Evolutionary conservation across 2,329 filamentous ascomycete genomes (phyloP).

Genomic region (Fusarium robinianum): DNA sequence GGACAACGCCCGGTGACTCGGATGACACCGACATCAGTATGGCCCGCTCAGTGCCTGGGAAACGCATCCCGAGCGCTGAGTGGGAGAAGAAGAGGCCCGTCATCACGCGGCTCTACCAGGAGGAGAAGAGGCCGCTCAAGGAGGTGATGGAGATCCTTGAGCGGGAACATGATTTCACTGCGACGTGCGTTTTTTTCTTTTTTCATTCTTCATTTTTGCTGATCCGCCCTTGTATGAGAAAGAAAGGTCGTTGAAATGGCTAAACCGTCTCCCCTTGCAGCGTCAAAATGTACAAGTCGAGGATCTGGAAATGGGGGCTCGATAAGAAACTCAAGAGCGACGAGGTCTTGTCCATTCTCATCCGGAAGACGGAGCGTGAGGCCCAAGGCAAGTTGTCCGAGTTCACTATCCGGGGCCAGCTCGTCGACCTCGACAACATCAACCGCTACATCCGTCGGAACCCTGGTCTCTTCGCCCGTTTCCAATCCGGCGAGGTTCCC

Average conservation of each 20-base stretch:
- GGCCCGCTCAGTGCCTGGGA: slow-evolving; percentile 33
- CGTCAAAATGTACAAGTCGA: slow-evolving; percentile 50
- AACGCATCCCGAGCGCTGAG: slow-evolving; percentile 40
- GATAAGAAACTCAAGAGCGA: slow-evolving; percentile 49
- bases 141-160: slow-evolving; percentile 48
- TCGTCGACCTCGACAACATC: slow-evolving; percentile 47
- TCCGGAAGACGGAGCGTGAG: slow-evolving; percentile 45
- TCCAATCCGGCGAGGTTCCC: slow-evolving; percentile 39
- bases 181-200: slow-evolving; percentile 41
- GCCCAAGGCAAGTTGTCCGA: slow-evolving; percentile 41
- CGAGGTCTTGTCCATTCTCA: slow-evolving; percentile 47
- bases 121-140: slow-evolving; percentile 47
- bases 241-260: background rate
- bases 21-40: slow-evolving; percentile 39
- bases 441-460: slow-evolving; percentile 48
- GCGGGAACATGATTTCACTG: slow-evolving; percentile 44
- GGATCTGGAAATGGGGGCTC: slow-evolving; percentile 49
- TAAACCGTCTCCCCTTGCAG: slow-evolving; percentile 25
- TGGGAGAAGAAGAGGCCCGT: slow-evolving; percentile 43
- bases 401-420: slow-evolving; percentile 46
- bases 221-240: background rate
- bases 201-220: background rate
- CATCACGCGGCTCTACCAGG: slow-evolving; percentile 47
- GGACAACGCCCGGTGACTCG: slow-evolving; percentile 33
- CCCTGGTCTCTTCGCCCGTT: slow-evolving; percentile 41